Evolutionary conservation across 306 rosid genomes (phyloP), one percentile per base, ranked within the genome.

Genomic region (Lathyrus aphaca): DNA sequence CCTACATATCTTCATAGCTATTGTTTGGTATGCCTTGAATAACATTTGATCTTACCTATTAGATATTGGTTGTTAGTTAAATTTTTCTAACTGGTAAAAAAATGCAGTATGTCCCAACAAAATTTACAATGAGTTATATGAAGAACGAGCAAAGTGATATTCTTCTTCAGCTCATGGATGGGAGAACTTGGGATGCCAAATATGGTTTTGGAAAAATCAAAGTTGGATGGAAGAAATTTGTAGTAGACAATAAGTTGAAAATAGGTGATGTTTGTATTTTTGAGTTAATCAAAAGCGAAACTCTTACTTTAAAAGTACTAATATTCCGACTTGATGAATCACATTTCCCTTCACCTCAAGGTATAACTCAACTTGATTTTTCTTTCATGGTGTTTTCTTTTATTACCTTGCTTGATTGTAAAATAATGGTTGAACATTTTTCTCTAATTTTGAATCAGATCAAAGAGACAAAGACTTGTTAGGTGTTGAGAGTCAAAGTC

Each of bases 191-290:
- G 72, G 0, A 8, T 16, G 66, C 25, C 13, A 16, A 2, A 40
- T 53, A 53, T 13, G 5, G 1, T 53, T 1, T 9, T 0, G 25
- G 45, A 16, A 53, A 12, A 64, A 10, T 74, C 42, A 23, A 1
- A 12, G 10, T 9, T 45, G 88, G 87, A 23, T 87, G 89, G 89
- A 64, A 19, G 32, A n/a, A 5, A 17, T 82, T 87, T 79, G 25
- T 1, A 6, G 10, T 6, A 68, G 74, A 59, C 23, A 78, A 72
- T 48, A 25, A 29, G n/a, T 58, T 78, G 60, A 40, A 66, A 38
- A 18, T 40, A 1, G 66, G 78, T 21, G 66, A 74, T 65, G 40
- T 43, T 10, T 74, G 73, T 32, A 2, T 43, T 15, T 66, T 74
- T 74, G 73, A 66, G 60, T 9, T 66, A 18, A 56, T 5, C 4